phyloP scores from a whole-genome alignment of 352 stramenopile genomes.

The Pythium biforme region DNA sequence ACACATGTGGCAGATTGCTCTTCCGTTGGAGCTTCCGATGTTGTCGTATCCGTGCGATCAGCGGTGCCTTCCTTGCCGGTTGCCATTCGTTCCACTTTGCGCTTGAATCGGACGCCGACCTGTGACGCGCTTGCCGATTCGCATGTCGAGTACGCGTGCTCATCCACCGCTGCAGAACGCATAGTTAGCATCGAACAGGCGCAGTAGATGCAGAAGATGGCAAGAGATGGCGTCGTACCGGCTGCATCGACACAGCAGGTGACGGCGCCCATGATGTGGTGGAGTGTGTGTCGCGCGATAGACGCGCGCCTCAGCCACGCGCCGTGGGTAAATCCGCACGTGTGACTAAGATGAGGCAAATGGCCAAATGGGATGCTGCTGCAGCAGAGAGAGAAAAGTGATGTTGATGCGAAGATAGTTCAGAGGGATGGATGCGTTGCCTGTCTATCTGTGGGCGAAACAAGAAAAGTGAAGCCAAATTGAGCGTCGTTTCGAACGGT shows the following conservation, averaged over 20 bases:
- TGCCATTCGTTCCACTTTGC: too few species aligned
- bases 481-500: neutral
- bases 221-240: neutral
- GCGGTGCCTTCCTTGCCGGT: neutral
- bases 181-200: neutral
- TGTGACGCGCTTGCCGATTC: neutral
- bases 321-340: too few species aligned
- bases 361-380: neutral
- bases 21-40: neutral
- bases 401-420: neutral
- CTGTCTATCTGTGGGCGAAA: neutral
- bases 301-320: too few species aligned
- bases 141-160: slow-evolving; percentile 2
- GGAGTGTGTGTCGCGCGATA: neutral
- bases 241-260: slow-evolving; percentile 22
- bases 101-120: neutral
- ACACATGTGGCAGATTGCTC: neutral
- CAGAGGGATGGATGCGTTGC: neutral
- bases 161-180: neutral
- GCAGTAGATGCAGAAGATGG: slow-evolving; percentile 3
- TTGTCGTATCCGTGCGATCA: neutral
- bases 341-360: neutral
- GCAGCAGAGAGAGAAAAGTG: neutral
- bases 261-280: slow-evolving; percentile 14
- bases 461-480: slow-evolving; percentile 11